A percentile compares a stretch with the other conserved stretches of the same genome.
Evolutionary conservation across 164 flowering plant genomes (phyloP).

Genomic region (Houttuynia cordata): DNA sequence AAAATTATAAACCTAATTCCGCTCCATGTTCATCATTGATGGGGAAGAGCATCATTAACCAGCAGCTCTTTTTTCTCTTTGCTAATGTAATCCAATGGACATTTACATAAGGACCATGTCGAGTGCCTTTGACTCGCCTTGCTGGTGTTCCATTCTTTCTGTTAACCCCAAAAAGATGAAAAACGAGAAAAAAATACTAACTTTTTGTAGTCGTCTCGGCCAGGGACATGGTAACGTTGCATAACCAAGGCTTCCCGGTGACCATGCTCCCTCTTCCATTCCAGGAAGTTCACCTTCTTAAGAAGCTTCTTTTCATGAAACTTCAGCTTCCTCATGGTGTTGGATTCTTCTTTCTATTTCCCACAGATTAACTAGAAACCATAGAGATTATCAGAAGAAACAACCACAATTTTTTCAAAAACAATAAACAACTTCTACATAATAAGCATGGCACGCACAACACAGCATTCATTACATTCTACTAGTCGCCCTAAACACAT

Average conservation of each 20-base stretch:
- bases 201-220: conserved; percentile 93
- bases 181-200: conserved; percentile 8
- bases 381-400: too few species aligned
- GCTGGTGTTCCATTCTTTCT: neutral
- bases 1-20: neutral
- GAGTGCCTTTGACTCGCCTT: neutral
- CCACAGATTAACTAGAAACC: neutral
- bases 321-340: conserved; percentile 66
- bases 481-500: too few species aligned
- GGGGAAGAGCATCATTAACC: too few species aligned
- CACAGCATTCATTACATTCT: too few species aligned
- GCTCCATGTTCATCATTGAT: neutral
- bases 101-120: neutral
- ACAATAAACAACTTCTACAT: too few species aligned
- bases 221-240: conserved; percentile 64
- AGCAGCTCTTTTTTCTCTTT: too few species aligned
- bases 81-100: too few species aligned
- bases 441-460: too few species aligned
- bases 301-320: conserved; percentile 75
- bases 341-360: neutral
- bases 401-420: too few species aligned
- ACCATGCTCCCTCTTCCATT: conserved; percentile 87
- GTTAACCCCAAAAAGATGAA: neutral
- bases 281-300: conserved; percentile 71
- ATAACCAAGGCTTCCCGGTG: conserved; percentile 66